Conservation (phyloP, 345 rosid species). For the Camelina hispida region DNA sequence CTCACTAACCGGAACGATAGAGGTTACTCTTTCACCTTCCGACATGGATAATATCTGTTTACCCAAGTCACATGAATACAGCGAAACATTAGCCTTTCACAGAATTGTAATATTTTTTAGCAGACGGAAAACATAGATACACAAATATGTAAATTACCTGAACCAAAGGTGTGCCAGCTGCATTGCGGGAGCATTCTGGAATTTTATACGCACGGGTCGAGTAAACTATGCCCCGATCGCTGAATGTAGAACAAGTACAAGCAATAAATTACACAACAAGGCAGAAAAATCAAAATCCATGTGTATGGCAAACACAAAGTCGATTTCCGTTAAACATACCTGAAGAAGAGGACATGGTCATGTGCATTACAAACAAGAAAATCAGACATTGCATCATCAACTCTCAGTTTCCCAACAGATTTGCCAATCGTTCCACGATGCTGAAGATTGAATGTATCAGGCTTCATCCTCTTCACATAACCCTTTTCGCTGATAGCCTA, state of each 20-base stretch:
- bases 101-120: slow-evolving; percentile 2
- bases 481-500: slow-evolving; percentile 98
- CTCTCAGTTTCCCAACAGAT: slow-evolving; percentile 91
- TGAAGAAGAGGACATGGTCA: slow-evolving; percentile 91
- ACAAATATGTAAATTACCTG: slow-evolving; percentile 59
- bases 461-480: slow-evolving; percentile 91
- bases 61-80: slow-evolving; percentile 33
- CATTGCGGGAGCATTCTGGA: slow-evolving; percentile 85
- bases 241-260: slow-evolving; percentile 41
- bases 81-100: slow-evolving; percentile 24
- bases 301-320: not conserved
- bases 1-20: slow-evolving; percentile 87
- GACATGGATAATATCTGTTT: slow-evolving; percentile 81
- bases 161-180: slow-evolving; percentile 91
- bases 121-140: slow-evolving; percentile 10
- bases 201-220: slow-evolving; percentile 94
- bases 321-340: slow-evolving; percentile 48
- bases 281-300: not conserved
- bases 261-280: slow-evolving; percentile 15
- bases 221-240: slow-evolving; percentile 91
- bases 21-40: slow-evolving; percentile 96
- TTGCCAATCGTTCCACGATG: slow-evolving; percentile 94
- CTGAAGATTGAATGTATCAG: slow-evolving; percentile 90
- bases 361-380: slow-evolving; percentile 91
- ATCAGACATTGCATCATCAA: slow-evolving; percentile 94